These are phyloP conservation scores for Saccharomyces hybrid DNA, from an alignment of 1,139 yeast genomes.

Conservation along the genomic window DNA sequence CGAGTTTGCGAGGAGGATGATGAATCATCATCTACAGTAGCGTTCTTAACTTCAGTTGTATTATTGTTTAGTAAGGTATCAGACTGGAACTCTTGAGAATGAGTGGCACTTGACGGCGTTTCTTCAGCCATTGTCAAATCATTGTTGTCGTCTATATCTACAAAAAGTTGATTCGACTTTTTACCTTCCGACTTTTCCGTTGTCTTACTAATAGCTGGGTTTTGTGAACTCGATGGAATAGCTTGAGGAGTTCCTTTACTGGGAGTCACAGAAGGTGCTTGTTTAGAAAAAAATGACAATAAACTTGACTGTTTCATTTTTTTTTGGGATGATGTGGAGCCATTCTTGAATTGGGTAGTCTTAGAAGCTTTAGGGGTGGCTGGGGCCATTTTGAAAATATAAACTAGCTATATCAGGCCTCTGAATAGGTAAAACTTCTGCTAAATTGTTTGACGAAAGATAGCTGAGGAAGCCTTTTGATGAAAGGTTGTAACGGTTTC, in stretches of 20 bases:
- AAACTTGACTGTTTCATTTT: slow-evolving; percentile 49
- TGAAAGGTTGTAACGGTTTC: background rate
- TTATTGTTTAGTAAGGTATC: background rate
- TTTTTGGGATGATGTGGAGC: slow-evolving; percentile 24
- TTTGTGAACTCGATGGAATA: slow-evolving; percentile 14
- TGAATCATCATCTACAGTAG: slow-evolving; percentile 5
- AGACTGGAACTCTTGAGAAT: background rate
- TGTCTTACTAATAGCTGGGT: slow-evolving; percentile 10
- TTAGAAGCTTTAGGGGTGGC: slow-evolving; percentile 19
- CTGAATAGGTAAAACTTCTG: too few relatives aligned
- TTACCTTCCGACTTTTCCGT: slow-evolving; percentile 4
- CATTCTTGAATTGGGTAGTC: slow-evolving; percentile 7
- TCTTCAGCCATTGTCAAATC: background rate
- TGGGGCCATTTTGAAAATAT: slow-evolving; percentile 13
- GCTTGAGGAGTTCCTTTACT: slow-evolving; percentile 2
- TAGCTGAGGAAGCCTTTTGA: background rate
- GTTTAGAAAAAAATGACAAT: slow-evolving; percentile 46
- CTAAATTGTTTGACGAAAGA: too few relatives aligned
- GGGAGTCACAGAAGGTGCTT: slow-evolving; percentile 12
- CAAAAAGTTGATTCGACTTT: background rate
- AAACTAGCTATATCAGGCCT: background rate
- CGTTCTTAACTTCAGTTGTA: background rate
- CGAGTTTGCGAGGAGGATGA: slow-evolving; percentile 1
- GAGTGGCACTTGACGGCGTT: background rate
- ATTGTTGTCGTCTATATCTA: background rate